These are phyloP conservation scores for Carex cristatella DNA, from an alignment of 176 grass and related monocot genomes.

Conservation along the genomic window DNA sequence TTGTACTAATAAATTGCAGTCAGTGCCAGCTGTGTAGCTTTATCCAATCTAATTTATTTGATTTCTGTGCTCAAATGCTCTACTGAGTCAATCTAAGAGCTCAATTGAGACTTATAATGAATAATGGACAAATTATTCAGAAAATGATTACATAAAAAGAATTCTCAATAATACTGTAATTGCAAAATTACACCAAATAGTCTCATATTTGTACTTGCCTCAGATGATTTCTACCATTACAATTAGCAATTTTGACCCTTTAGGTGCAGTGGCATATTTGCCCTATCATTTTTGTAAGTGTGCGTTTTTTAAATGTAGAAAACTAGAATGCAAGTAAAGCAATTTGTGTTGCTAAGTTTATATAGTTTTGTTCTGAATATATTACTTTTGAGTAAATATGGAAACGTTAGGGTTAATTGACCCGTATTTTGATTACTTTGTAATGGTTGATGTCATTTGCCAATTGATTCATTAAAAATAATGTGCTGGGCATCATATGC, in stretches of 20 bases:
- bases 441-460: neutral
- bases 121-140: neutral
- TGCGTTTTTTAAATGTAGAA: neutral
- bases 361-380: neutral
- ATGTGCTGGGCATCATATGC: neutral
- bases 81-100: neutral
- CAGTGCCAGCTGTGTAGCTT: neutral
- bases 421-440: neutral
- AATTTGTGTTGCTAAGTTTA: neutral
- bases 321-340: neutral
- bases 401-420: neutral
- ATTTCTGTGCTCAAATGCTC: neutral
- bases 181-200: too few relatives aligned
- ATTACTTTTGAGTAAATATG: neutral
- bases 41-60: neutral
- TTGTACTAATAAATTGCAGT: neutral
- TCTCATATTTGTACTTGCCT: neutral
- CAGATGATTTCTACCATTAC: neutral
- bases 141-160: neutral
- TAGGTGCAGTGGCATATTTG: neutral
- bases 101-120: neutral
- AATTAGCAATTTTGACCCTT: neutral
- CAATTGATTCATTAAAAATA: neutral
- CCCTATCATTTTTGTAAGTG: neutral
- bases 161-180: neutral